Evolutionary conservation across 2,329 filamentous ascomycete genomes (phyloP).

Genomic region (Colletotrichum shisoi): DNA sequence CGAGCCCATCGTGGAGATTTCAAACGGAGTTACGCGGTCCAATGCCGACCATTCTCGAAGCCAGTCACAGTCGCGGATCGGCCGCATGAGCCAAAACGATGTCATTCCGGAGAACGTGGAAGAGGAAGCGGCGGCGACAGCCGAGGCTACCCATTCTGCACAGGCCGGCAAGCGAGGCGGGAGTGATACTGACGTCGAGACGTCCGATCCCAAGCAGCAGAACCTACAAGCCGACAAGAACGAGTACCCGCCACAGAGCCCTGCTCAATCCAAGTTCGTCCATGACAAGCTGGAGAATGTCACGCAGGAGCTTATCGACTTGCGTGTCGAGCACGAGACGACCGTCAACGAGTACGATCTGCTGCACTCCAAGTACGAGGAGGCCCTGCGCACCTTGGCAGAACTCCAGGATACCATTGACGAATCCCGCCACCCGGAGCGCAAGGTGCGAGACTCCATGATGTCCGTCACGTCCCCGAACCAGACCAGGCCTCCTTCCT

Average conservation of each 20-base stretch:
- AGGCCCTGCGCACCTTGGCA: slow-evolving; percentile 80
- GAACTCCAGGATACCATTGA: slow-evolving; percentile 87
- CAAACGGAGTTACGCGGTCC: slow-evolving; percentile 55
- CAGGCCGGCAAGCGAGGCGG: slow-evolving; percentile 41
- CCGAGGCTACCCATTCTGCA: slow-evolving; percentile 41
- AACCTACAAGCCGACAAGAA: slow-evolving; percentile 24
- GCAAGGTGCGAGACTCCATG: slow-evolving; percentile 62
- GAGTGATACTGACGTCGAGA: slow-evolving; percentile 1
- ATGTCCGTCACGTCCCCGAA: slow-evolving; percentile 61
- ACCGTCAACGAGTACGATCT: slow-evolving; percentile 82
- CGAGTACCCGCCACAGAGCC: slow-evolving; percentile 67
- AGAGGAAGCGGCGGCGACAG: slow-evolving; percentile 45
- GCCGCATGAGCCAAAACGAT: slow-evolving; percentile 62
- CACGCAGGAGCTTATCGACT: slow-evolving; percentile 87
- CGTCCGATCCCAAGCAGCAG: slow-evolving; percentile 33
- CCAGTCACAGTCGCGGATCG: slow-evolving; percentile 50
- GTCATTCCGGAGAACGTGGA: slow-evolving; percentile 64
- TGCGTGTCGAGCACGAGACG: slow-evolving; percentile 88
- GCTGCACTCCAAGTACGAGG: slow-evolving; percentile 88
- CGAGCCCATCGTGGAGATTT: slow-evolving; percentile 49
- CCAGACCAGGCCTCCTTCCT: slow-evolving; percentile 73
- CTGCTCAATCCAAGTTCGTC: slow-evolving; percentile 83
- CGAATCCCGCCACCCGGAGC: slow-evolving; percentile 72
- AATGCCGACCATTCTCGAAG: slow-evolving; percentile 62
- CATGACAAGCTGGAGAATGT: slow-evolving; percentile 92